Evolutionary conservation across 83 land plant genomes (phyloP).

Genomic region (Picea mariana): DNA sequence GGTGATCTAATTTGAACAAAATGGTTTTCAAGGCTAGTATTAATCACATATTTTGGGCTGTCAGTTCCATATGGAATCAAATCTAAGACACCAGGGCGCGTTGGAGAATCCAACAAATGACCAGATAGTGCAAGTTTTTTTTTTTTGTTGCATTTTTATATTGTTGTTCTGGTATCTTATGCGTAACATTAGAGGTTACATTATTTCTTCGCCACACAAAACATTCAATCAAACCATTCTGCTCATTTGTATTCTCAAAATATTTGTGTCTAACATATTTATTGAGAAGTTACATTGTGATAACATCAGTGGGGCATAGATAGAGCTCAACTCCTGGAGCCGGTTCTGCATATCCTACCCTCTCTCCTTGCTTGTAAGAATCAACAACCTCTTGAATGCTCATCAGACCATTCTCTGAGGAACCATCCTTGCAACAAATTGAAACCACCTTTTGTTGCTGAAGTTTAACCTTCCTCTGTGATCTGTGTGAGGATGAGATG

Average conservation of each 20-base stretch:
- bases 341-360: slow-evolving; percentile 90
- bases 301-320: slow-evolving; percentile 63
- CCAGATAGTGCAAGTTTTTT: slow-evolving; percentile 30
- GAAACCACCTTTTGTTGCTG: no score
- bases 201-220: slow-evolving; percentile 84
- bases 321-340: slow-evolving; percentile 81
- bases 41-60: slow-evolving; percentile 3
- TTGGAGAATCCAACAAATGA: slow-evolving; percentile 30
- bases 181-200: slow-evolving; percentile 40
- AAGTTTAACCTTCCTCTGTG: no score
- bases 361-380: slow-evolving; percentile 73
- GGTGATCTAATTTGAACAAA: not conserved
- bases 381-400: slow-evolving; percentile 46
- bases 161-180: slow-evolving; percentile 53
- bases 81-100: slow-evolving; percentile 21
- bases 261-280: slow-evolving; percentile 45
- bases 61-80: slow-evolving; percentile 23
- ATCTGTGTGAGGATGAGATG: no score
- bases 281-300: slow-evolving; percentile 46
- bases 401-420: slow-evolving; percentile 20
- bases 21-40: not conserved
- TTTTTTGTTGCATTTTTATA: slow-evolving; percentile 37
- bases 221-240: slow-evolving; percentile 73
- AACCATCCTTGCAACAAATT: not conserved
- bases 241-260: slow-evolving; percentile 25